Percentiles rank a stretch among this genome's conserved stretches.
phyloP scores from a whole-genome alignment of 129 eudicot genomes.

The Silybum marianum region DNA sequence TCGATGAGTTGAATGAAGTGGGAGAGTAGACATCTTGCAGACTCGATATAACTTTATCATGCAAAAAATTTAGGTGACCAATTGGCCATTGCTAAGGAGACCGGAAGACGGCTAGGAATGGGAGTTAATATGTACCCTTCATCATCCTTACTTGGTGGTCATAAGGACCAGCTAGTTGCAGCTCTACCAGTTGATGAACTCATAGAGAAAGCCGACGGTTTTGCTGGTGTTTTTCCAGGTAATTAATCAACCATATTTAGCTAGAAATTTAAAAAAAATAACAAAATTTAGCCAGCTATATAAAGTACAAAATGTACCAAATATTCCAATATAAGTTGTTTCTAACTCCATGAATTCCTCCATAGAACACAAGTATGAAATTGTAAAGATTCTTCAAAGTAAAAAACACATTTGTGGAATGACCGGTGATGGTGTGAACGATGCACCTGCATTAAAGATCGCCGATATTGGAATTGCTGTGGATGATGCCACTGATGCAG shows the following conservation, averaged over 20 bases:
- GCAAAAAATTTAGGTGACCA: slow-evolving; percentile 41
- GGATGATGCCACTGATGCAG: slow-evolving; percentile 53
- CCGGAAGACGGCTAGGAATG: slow-evolving; percentile 58
- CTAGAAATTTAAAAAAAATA: neutral
- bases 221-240: slow-evolving; percentile 59
- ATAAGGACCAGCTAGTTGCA: slow-evolving; percentile 37
- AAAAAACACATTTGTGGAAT: slow-evolving; percentile 52
- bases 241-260: neutral
- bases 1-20: neutral
- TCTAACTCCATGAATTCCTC: neutral
- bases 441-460: slow-evolving; percentile 46
- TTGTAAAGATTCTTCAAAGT: slow-evolving; percentile 49
- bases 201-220: slow-evolving; percentile 48
- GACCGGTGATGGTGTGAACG: slow-evolving; percentile 53
- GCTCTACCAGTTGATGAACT: slow-evolving; percentile 51
- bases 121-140: slow-evolving; percentile 57
- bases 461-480: slow-evolving; percentile 55
- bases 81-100: slow-evolving; percentile 58
- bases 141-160: slow-evolving; percentile 48
- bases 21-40: neutral
- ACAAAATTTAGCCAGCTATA: slow-evolving; percentile 9
- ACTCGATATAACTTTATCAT: neutral
- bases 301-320: neutral
- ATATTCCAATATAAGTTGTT: neutral
- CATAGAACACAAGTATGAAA: slow-evolving; percentile 53